Conservation (phyloP, 2,329 filamentous ascomycete species). For the Leptographium radiaticola region DNA sequence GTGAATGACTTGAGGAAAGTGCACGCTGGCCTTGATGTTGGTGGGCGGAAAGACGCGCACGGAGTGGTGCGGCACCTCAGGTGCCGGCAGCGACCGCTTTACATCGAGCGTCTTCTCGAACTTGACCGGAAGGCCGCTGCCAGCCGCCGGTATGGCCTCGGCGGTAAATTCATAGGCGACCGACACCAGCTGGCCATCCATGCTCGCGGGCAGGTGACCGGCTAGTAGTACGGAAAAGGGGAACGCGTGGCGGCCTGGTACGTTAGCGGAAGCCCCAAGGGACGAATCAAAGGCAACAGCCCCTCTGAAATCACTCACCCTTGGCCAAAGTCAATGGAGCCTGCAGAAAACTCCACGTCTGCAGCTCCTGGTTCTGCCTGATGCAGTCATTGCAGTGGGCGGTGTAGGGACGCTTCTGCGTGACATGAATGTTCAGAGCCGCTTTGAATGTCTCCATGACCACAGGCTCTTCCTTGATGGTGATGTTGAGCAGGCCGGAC, state of each 20-base stretch:
- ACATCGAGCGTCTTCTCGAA: conserved; percentile 58
- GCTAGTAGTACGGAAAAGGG: conserved; percentile 81
- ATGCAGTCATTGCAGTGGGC: conserved; percentile 68
- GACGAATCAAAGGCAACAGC: background rate
- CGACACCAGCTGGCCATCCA: conserved; percentile 57
- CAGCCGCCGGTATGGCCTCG: conserved; percentile 46
- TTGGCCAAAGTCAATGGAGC: conserved; percentile 36
- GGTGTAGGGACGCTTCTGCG: conserved; percentile 71
- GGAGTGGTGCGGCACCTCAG: conserved; percentile 73
- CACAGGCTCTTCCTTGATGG: conserved; percentile 52
- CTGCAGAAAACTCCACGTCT: conserved; percentile 65
- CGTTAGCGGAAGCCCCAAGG: background rate
- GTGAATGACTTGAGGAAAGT: conserved; percentile 72
- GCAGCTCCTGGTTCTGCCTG: conserved; percentile 58
- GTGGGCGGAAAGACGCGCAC: conserved; percentile 94
- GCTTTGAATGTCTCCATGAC: conserved; percentile 64
- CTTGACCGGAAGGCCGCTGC: conserved; percentile 35
- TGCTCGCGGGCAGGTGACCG: conserved; percentile 74
- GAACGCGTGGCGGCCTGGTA: conserved; percentile 55
- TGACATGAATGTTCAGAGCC: conserved; percentile 54
- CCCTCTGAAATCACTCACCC: conserved; percentile 21
- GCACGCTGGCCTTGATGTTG: conserved; percentile 76
- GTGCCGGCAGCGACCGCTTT: conserved; percentile 61
- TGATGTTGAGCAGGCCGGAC: conserved; percentile 67
- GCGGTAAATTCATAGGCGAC: conserved; percentile 72